Base-by-base conservation (phyloP, 306 rosid genomes). In the Prunus padus region DNA sequence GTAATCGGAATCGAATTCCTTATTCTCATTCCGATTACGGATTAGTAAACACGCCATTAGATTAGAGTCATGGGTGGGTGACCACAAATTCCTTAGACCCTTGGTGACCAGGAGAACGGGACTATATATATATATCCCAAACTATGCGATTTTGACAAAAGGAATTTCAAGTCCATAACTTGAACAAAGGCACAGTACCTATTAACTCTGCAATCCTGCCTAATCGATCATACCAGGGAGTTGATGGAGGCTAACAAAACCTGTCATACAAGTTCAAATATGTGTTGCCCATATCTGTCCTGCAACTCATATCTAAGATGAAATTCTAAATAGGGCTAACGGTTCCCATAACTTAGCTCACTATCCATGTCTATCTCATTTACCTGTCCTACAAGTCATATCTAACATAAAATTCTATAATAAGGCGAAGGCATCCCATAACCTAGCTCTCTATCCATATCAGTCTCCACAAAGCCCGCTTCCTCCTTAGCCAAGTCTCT, bases 401-500 rank as follows among this genome's bases (percentile, higher is more conserved):
- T 13, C 65, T 4, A 25, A 59, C 19, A 40, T 22, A 65, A 23
- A 46, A 30, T 59, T 59, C 20, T 62, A 62, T 1, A 13, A 8
- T 62, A 28, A 30, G 67, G 44, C 22, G 30, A 15, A 62, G 16
- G 12, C 61, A 19, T n/a, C 15, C 46, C 68, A 33, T 42, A 64
- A 37, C 67, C 47, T 31, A 64, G 68, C 16, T 64, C 68, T 3
- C 23, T 31, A 33, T 64, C 68, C 68, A 64, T 33, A 33, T 33
- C 47, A 3, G 20, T 64, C 46, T 69, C 61, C 0, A 4, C 18
- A 19, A 69, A 69, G 57, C 60, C 61, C 9, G 50, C 28, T 69
- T 69, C 61, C 45, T 18, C 73, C 44, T 49, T 28, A 10, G 44
- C 60, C 61, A 69, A 19, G 18, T 69, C 73, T 69, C 46, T 69